Conservation (phyloP, 2,329 filamentous ascomycete species). For the Cladosporium sp. region DNA sequence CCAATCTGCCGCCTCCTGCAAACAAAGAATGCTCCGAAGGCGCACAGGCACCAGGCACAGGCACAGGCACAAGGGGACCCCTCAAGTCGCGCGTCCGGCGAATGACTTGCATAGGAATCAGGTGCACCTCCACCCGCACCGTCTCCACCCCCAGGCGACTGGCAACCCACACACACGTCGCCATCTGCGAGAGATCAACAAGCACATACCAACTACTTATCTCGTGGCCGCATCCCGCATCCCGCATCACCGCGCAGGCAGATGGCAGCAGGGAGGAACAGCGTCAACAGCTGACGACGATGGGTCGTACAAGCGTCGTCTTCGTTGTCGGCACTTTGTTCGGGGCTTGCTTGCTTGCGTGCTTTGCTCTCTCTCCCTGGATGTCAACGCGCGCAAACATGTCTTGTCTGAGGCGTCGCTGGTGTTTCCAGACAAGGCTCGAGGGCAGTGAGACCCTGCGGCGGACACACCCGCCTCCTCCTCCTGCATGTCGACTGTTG, state of each 20-base stretch:
- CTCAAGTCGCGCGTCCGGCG: neutral
- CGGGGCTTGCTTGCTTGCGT: constrained; percentile 1
- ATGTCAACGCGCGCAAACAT: constrained; percentile 2
- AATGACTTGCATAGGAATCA: constrained; percentile 21
- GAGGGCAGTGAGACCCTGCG: constrained; percentile 11
- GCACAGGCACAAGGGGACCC: neutral
- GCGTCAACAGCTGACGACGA: constrained; percentile 16
- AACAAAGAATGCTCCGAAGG: neutral
- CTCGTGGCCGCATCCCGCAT: neutral
- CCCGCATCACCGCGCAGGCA: constrained; percentile 7
- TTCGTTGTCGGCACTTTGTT: constrained; percentile 2
- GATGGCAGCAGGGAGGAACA: neutral
- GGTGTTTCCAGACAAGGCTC: constrained; percentile 9
- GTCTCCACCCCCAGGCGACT: constrained; percentile 4
- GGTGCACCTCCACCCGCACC: neutral
- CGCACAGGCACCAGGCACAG: neutral
- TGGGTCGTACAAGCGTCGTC: constrained; percentile 5
- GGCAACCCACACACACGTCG: constrained; percentile 7
- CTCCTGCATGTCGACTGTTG: neutral
- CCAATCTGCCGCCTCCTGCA: neutral
- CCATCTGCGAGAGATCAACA: constrained; percentile 14
- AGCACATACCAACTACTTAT: constrained; percentile 6
- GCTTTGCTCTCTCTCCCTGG: neutral
- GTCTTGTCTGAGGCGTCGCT: constrained; percentile 11
- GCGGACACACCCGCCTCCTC: neutral